These are phyloP conservation scores for Lactarius trivialis DNA, from an alignment of 768 basidiomycete species.

Conservation along the genomic window DNA sequence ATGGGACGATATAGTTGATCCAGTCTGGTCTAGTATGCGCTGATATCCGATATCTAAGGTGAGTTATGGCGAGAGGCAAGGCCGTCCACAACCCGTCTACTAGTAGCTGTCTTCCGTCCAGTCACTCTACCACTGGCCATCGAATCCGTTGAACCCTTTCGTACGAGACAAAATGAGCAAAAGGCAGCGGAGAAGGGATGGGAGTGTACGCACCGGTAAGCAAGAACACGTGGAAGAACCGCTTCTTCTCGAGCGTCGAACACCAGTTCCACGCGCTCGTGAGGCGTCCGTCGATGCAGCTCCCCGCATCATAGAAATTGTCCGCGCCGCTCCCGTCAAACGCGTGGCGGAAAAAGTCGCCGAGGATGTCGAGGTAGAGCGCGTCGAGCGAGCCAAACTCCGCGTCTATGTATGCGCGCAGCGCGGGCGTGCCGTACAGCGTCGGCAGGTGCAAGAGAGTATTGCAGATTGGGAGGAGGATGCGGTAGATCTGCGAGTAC, in stretches of 20 bases:
- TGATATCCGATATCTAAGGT: background rate
- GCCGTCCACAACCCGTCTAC: background rate
- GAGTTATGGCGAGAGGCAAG: background rate
- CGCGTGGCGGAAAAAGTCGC: conserved; percentile 82
- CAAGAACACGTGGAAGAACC: conserved; percentile 74
- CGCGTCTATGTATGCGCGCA: conserved; percentile 69
- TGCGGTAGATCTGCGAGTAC: conserved; percentile 88
- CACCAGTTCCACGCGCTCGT: conserved; percentile 96
- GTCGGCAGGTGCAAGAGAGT: conserved; percentile 65
- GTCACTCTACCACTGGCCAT: conserved; percentile 63
- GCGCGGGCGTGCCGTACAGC: conserved; percentile 60
- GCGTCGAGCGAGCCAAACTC: conserved; percentile 77
- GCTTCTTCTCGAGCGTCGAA: conserved; percentile 76
- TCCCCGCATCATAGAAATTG: conserved; percentile 85
- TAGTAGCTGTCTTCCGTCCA: background rate
- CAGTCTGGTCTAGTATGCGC: background rate
- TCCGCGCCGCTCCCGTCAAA: conserved; percentile 91
- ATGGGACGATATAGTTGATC: background rate
- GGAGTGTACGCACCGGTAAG: conserved; percentile 50
- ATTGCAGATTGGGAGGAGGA: conserved; percentile 81
- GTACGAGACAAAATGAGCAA: conserved; percentile 7
- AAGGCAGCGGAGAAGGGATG: too few relatives aligned
- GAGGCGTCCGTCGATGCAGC: conserved; percentile 74
- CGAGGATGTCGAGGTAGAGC: conserved; percentile 61
- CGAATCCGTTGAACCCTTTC: conserved; percentile 75